These are phyloP conservation scores for Trichoderma simmonsii DNA, from an alignment of 2,329 filamentous ascomycete species.

Conservation along the genomic window DNA sequence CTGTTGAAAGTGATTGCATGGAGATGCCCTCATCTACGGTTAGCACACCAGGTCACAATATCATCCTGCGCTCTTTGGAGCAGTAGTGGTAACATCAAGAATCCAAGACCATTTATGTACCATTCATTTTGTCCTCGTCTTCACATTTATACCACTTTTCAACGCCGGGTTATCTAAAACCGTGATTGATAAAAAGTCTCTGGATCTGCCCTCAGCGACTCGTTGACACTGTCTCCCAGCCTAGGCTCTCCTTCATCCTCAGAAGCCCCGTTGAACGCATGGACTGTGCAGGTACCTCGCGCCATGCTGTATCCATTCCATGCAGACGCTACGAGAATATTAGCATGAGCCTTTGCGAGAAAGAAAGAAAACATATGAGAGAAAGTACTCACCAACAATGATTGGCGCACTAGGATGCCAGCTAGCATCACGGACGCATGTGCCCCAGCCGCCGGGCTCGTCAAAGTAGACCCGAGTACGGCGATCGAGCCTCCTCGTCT, in stretches of 20 bases:
- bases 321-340: slow-evolving; percentile 59
- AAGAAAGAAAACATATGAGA: not conserved
- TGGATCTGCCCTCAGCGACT: slow-evolving; percentile 48
- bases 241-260: slow-evolving; percentile 62
- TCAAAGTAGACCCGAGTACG: slow-evolving; percentile 55
- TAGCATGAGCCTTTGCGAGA: not conserved
- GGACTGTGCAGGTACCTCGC: slow-evolving; percentile 71
- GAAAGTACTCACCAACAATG: slow-evolving; percentile 56
- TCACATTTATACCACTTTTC: not conserved
- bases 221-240: slow-evolving; percentile 56
- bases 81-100: not conserved
- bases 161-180: not conserved
- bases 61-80: not conserved
- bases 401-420: slow-evolving; percentile 87
- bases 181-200: slow-evolving; percentile 22
- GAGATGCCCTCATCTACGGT: not conserved
- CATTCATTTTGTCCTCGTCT: not conserved
- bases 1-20: not conserved
- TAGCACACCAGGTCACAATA: not conserved
- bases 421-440: slow-evolving; percentile 81
- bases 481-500: slow-evolving; percentile 55
- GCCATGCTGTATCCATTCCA: slow-evolving; percentile 77
- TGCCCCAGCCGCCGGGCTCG: slow-evolving; percentile 62
- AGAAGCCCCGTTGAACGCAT: slow-evolving; percentile 69
- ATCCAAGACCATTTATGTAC: not conserved